Evolutionary conservation across 2,329 filamentous ascomycete genomes (phyloP).

Genomic region (Mycosphaerella sp.): DNA sequence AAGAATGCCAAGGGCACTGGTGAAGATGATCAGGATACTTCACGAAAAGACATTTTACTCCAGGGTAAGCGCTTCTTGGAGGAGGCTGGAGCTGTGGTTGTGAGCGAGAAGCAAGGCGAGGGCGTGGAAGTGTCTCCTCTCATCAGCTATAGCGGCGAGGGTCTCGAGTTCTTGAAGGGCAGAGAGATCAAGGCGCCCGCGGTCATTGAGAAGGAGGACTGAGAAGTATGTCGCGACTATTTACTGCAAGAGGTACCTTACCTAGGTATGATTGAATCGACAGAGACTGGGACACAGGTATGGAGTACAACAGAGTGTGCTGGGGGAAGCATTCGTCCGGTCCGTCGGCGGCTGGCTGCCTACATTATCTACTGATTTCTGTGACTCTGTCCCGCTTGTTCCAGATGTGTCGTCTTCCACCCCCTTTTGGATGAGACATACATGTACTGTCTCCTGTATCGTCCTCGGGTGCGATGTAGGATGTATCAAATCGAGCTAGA

Average conservation of each 20-base stretch:
- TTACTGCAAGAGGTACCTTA: too few species aligned
- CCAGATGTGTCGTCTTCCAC: too few species aligned
- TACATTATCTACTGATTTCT: too few species aligned
- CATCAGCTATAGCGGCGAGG: constrained; percentile 75
- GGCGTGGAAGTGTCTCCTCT: constrained; percentile 89
- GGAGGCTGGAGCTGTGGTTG: constrained; percentile 68
- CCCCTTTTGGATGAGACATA: too few species aligned
- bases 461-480: too few species aligned
- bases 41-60: constrained; percentile 78
- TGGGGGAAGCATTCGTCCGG: too few species aligned
- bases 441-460: too few species aligned
- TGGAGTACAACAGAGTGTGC: too few species aligned
- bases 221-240: too few species aligned
- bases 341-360: too few species aligned
- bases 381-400: too few species aligned
- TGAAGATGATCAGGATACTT: constrained; percentile 91
- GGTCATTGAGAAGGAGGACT: constrained; percentile 53
- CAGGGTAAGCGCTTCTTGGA: constrained; percentile 85
- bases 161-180: constrained; percentile 54
- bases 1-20: constrained; percentile 85
- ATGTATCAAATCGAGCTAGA: neutral
- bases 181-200: constrained; percentile 57
- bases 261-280: neutral
- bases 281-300: neutral
- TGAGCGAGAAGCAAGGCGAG: constrained; percentile 53